Conservation (phyloP, 192 early-diverging fungal genomes). For the Coemansia sp. region DNA sequence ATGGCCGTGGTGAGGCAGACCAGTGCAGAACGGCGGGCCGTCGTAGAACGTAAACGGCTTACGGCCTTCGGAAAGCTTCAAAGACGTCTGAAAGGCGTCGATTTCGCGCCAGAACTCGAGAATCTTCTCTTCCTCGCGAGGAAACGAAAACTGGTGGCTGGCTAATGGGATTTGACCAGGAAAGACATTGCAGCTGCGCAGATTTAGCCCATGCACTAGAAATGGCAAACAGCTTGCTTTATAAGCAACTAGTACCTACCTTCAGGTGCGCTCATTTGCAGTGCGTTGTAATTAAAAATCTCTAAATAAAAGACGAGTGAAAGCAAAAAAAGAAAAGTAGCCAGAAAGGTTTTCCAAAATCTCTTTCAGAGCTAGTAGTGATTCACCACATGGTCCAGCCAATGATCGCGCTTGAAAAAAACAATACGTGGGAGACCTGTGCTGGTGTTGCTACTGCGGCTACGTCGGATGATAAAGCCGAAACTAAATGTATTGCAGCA, state of each 20-base stretch:
- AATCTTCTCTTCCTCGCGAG: constrained; percentile 91
- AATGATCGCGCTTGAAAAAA: constrained; percentile 1
- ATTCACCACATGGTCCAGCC: constrained; percentile 1
- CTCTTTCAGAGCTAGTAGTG: too few relatives aligned
- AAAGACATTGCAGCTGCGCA: not conserved
- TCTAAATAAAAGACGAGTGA: not conserved
- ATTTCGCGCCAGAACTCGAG: constrained; percentile 95
- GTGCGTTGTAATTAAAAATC: not conserved
- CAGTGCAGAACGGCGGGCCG: constrained; percentile 98
- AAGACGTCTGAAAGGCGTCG: constrained; percentile 89
- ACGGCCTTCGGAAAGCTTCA: constrained; percentile 87
- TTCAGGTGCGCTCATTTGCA: constrained; percentile 14
- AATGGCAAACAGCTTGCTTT: not conserved
- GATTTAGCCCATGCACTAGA: not conserved
- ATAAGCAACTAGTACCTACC: not conserved
- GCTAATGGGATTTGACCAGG: constrained; percentile 9
- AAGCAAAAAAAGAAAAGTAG: not conserved
- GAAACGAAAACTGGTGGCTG: constrained; percentile 71
- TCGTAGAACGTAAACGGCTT: constrained; percentile 93
- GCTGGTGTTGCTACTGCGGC: not conserved
- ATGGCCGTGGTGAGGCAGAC: constrained; percentile 97
- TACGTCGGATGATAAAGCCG: not conserved
- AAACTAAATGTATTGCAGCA: not conserved
- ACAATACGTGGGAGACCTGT: not conserved
- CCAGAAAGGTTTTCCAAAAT: too few relatives aligned